Base-by-base conservation (phyloP, 208 protist genomes). In the Trypanosoma boissoni region DNA sequence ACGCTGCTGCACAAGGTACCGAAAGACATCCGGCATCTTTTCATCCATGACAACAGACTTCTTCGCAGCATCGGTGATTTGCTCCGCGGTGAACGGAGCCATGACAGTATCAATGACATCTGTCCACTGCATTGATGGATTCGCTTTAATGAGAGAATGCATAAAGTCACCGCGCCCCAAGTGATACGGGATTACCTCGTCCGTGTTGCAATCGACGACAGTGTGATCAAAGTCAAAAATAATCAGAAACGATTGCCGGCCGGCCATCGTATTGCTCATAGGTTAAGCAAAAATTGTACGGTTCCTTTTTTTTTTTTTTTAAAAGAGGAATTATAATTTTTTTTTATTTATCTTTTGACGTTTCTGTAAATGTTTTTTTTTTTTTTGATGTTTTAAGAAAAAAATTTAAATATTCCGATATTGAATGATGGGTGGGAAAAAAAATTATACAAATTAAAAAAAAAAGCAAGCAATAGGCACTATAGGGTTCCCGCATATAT, bases 211-310 rank as follows among this genome's bases (percentile, higher is more conserved):
- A 56, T 95, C 69, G 10, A 92, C 78, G 18, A 95, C 51, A 2
- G 88, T 95, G 80, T 92, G 70, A 55, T 95, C 88, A 49, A 95
- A 95, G 75, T 95, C 88, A 63, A 95, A 92, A n/a, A 95, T 85
- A 1, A 92, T 67, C 10, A 95, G 78, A 58, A 92, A 92, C 0
- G 84, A 92, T 58, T 95, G 85, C 12, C 83, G 77, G 7, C 83
- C 83, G 24, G 45, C 43, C 21, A 16, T 24, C 8, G 12, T 7
- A 27, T 34, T 29, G 34, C 29, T 28, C 26, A 84, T 63, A 16
- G 58, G n/a, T n/a, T n/a, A n/a, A n/a, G n/a, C n/a, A n/a, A n/a
- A n/a, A n/a, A n/a, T n/a, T n/a, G n/a, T n/a, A n/a, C n/a, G n/a
- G n/a, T n/a, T n/a, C n/a, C n/a, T n/a, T 68, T 29, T 76, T 66